Evolutionary conservation across 371 early-diverging fungal genomes (phyloP).

Genomic region (Fennellomyces sp.): DNA sequence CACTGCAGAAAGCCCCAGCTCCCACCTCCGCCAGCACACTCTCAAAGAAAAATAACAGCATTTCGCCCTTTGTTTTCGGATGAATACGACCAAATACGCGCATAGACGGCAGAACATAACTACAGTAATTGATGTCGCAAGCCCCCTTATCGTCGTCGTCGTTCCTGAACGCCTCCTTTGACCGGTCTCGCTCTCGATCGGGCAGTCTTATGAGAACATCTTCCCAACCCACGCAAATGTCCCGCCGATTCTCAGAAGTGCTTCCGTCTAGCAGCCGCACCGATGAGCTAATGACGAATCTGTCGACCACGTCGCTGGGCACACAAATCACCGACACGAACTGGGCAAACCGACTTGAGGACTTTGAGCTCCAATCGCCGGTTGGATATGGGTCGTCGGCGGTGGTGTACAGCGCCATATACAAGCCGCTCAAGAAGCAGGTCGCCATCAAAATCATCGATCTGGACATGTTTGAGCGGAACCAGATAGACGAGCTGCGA

Average conservation of each 20-base stretch:
- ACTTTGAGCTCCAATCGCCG: constrained; percentile 45
- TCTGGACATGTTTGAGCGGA: constrained; percentile 90
- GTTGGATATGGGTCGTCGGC: constrained; percentile 88
- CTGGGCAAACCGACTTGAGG: constrained; percentile 26
- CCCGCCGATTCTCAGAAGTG: constrained; percentile 9
- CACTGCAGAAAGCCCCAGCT: too few relatives aligned
- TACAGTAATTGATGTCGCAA: constrained; percentile 8
- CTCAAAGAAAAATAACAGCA: not conserved
- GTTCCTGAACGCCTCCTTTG: constrained; percentile 14
- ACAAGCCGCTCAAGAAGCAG: constrained; percentile 70
- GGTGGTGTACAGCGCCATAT: constrained; percentile 80
- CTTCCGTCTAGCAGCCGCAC: not conserved
- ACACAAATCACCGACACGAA: constrained; percentile 11
- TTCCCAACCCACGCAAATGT: not conserved
- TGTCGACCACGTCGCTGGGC: constrained; percentile 8
- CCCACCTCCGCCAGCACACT: not conserved
- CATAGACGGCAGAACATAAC: not conserved
- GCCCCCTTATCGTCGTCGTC: constrained; percentile 7
- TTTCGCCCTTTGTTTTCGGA: constrained; percentile 9
- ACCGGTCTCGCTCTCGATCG: constrained; percentile 10
- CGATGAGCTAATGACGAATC: not conserved
- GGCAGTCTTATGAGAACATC: constrained; percentile 12
- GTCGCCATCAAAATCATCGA: constrained; percentile 92
- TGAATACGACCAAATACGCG: constrained; percentile 8
- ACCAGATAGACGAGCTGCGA: constrained; percentile 61